Conservation (phyloP, 768 basidiomycete genomes). For the Lyophyllum semitale region DNA sequence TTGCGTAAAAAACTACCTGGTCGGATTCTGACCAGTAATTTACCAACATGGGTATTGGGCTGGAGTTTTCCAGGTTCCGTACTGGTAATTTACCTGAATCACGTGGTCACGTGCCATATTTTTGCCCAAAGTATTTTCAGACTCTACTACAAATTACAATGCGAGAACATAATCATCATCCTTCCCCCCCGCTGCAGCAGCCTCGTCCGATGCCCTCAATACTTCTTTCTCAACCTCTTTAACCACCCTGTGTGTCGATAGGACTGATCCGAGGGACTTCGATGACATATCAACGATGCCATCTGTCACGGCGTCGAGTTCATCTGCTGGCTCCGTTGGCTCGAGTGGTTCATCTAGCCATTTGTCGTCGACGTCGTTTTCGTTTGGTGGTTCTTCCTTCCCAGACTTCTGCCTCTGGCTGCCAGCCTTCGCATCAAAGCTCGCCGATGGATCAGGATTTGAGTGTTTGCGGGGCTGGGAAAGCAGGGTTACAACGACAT, state of each 20-base stretch:
- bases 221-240: neutral
- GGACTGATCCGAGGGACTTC: neutral
- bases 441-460: neutral
- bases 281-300: neutral
- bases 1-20: neutral
- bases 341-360: conserved; percentile 3
- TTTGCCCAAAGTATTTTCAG: neutral
- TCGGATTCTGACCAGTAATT: neutral
- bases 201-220: neutral
- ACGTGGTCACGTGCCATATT: neutral
- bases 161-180: conserved; percentile 3
- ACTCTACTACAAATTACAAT: neutral
- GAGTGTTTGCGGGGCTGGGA: neutral
- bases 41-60: neutral
- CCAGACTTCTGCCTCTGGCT: neutral
- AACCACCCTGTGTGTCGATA: neutral
- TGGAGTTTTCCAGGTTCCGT: too few relatives aligned
- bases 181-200: neutral
- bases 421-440: neutral
- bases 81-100: neutral
- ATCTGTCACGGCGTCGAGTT: neutral
- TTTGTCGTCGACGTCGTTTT: neutral
- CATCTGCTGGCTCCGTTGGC: neutral
- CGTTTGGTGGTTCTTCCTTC: neutral
- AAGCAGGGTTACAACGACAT: neutral